Conservation (phyloP, 139 green algal genomes). For the Parachlorella kessleri region DNA sequence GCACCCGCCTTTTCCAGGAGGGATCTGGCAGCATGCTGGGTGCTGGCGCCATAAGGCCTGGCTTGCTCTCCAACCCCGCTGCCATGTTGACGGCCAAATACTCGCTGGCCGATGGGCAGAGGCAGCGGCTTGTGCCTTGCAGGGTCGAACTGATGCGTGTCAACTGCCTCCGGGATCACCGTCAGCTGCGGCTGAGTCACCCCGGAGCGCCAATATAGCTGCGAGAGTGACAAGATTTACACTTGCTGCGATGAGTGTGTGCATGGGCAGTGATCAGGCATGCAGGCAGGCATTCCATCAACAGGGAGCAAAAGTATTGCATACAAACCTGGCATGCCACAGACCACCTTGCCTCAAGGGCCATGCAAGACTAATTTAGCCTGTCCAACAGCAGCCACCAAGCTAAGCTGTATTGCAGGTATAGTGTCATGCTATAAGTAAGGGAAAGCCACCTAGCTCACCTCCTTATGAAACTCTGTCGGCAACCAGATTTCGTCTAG, state of each 20-base stretch:
- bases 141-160: constrained; percentile 60
- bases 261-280: background rate
- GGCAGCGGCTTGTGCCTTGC: constrained; percentile 31
- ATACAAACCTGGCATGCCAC: no score
- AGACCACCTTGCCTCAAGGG: no score
- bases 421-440: no score
- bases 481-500: constrained; percentile 77
- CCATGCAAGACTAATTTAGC: no score
- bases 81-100: constrained; percentile 44
- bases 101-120: constrained; percentile 42
- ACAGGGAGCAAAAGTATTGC: constrained; percentile 35
- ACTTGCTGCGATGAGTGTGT: background rate
- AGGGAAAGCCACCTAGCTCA: no score
- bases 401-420: no score
- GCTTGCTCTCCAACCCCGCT: background rate
- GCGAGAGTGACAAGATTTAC: no score
- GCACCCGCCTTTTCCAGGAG: background rate
- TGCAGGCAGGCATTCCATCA: constrained; percentile 24
- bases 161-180: constrained; percentile 61
- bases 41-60: background rate
- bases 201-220: background rate
- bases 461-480: constrained; percentile 45
- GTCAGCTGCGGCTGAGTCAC: constrained; percentile 6
- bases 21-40: background rate
- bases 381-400: no score